A percentile compares a stretch with the other conserved stretches of the same genome.
These are phyloP conservation scores for Avena atlantica DNA, from an alignment of 176 grass and related monocot species.

Conservation along the genomic window DNA sequence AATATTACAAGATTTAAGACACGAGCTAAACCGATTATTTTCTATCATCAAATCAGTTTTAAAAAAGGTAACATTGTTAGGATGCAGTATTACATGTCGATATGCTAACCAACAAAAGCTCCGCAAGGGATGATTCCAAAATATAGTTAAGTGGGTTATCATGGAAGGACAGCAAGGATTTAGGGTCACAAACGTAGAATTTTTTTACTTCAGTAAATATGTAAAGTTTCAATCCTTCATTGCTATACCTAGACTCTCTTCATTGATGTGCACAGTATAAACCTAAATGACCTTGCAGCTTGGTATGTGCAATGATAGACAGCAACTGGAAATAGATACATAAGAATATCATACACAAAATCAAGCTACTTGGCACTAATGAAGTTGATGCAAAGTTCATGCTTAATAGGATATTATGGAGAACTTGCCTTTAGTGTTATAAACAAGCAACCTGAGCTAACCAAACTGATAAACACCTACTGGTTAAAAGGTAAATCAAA, in stretches of 20 bases:
- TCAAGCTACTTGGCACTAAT: background rate
- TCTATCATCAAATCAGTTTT: background rate
- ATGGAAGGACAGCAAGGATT: background rate
- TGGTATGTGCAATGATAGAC: background rate
- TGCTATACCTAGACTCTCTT: background rate
- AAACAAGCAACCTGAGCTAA: constrained; percentile 13
- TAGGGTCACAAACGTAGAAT: constrained; percentile 16
- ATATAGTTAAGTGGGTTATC: constrained; percentile 4
- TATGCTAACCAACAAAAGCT: background rate
- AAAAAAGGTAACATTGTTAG: background rate
- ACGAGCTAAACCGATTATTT: background rate
- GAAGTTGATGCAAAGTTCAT: constrained; percentile 22
- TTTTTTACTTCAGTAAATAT: background rate
- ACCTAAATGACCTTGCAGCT: constrained; percentile 17
- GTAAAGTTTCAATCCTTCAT: background rate
- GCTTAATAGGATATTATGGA: background rate
- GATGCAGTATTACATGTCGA: background rate
- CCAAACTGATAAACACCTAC: constrained; percentile 19
- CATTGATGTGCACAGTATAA: constrained; percentile 2
- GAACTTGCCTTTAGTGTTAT: background rate
- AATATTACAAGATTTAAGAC: constrained; percentile 33
- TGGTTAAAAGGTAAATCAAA: constrained; percentile 17
- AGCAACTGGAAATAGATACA: constrained; percentile 23
- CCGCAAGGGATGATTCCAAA: background rate
- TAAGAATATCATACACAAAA: constrained; percentile 4